Evolutionary conservation across 139 green algal species (phyloP).

Genomic region (Auxenochlorella pyrenoidosa): DNA sequence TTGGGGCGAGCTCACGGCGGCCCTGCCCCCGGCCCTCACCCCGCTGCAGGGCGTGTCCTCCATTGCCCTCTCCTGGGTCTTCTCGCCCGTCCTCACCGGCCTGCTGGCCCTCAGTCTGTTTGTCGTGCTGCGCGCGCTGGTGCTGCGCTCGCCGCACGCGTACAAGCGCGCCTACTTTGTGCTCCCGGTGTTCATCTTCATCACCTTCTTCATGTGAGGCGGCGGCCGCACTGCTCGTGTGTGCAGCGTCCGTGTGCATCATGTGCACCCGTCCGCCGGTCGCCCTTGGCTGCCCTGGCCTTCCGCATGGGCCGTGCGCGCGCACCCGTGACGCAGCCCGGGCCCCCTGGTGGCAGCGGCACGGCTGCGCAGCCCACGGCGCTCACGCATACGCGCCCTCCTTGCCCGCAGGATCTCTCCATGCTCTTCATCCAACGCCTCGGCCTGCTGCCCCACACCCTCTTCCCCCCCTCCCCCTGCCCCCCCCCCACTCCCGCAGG

Average conservation of each 20-base stretch:
- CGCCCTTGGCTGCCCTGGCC: too few species aligned
- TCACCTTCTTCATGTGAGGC: slow-evolving; percentile 58
- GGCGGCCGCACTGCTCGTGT: too few species aligned
- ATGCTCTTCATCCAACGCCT: neutral
- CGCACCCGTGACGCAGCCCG: too few species aligned
- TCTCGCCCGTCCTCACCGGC: slow-evolving; percentile 57
- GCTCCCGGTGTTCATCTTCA: slow-evolving; percentile 34
- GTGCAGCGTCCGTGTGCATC: neutral
- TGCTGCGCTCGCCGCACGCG: slow-evolving; percentile 27
- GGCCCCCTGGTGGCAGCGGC: too few species aligned
- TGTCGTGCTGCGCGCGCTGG: neutral
- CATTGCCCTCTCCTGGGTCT: slow-evolving; percentile 65
- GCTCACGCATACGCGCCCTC: too few species aligned
- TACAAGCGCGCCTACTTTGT: slow-evolving; percentile 32
- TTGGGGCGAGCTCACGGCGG: too few species aligned
- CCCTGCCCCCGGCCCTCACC: too few species aligned
- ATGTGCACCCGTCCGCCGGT: too few species aligned
- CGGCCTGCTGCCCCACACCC: neutral
- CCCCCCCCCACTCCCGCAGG: neutral
- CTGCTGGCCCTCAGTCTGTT: slow-evolving; percentile 13
- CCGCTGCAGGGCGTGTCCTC: slow-evolving; percentile 48
- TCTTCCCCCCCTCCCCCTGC: neutral
- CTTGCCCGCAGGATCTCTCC: too few species aligned
- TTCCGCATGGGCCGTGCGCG: too few species aligned
- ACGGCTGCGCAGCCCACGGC: too few species aligned